Percentiles rank a stretch among this genome's conserved stretches.
Evolutionary conservation across 192 early-diverging fungal species (phyloP).

Genomic region (Mortierella hygrophila): DNA sequence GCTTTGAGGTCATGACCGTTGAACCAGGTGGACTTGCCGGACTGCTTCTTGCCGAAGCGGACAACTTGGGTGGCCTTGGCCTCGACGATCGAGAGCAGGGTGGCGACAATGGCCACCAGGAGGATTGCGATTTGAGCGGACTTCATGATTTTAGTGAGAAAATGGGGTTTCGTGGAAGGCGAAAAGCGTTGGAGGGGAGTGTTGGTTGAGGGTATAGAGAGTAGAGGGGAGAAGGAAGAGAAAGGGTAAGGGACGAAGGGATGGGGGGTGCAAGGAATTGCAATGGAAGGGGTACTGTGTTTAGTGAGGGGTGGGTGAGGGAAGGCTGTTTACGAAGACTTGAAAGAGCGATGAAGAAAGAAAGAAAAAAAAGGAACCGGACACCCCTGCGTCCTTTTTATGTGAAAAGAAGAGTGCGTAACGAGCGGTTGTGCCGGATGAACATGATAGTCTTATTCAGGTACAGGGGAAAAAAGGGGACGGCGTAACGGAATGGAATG

Average conservation of each 20-base stretch:
- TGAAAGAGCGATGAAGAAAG: constrained; percentile 35
- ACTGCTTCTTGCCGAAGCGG: constrained; percentile 22
- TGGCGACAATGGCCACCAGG: constrained; percentile 28
- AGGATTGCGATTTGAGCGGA: constrained; percentile 40
- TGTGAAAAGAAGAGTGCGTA: not conserved
- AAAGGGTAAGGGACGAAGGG: not conserved
- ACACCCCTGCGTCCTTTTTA: not conserved
- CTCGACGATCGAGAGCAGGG: constrained; percentile 36
- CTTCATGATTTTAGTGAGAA: constrained; percentile 41
- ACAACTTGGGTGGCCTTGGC: constrained; percentile 25
- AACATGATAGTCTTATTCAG: not conserved
- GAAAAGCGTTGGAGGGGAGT: constrained; percentile 13
- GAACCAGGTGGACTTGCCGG: constrained; percentile 47
- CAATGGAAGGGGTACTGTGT: constrained; percentile 27
- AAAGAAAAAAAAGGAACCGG: constrained; percentile 10
- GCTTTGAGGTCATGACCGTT: constrained; percentile 40
- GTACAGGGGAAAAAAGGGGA: not conserved
- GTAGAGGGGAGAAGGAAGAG: not conserved
- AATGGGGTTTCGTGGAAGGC: not conserved
- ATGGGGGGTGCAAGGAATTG: constrained; percentile 31
- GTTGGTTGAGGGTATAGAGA: constrained; percentile 21
- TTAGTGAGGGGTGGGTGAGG: not conserved
- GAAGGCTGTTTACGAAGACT: constrained; percentile 42
- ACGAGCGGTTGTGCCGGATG: not conserved
- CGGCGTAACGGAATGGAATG: not conserved